These are phyloP conservation scores for Clausena lansium DNA, from an alignment of 345 rosid species.

Conservation along the genomic window DNA sequence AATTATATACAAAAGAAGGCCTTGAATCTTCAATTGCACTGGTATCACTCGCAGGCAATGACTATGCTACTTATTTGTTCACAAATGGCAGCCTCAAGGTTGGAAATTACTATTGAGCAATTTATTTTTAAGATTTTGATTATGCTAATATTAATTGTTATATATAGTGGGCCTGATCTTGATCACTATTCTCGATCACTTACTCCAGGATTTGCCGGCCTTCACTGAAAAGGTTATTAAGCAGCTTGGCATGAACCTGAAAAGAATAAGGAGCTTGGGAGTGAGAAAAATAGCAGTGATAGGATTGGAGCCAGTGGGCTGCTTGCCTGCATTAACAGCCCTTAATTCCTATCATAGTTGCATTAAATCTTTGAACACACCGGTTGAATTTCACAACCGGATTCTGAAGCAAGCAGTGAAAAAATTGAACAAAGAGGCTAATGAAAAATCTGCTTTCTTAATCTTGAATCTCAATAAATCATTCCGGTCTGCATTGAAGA, in stretches of 20 bases:
- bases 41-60: too few relatives aligned
- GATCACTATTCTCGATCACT: too few relatives aligned
- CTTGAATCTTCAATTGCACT: too few relatives aligned
- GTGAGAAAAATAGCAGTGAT: conserved; percentile 34
- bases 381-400: conserved; percentile 32
- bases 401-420: conserved; percentile 13
- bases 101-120: too few relatives aligned
- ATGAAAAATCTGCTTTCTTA: neutral
- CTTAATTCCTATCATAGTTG: conserved; percentile 27
- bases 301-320: conserved; percentile 27
- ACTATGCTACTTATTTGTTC: too few relatives aligned
- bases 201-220: conserved; percentile 14
- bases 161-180: too few relatives aligned
- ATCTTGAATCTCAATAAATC: conserved; percentile 32
- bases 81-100: too few relatives aligned
- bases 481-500: conserved; percentile 28
- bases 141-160: too few relatives aligned
- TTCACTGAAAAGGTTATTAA: conserved; percentile 15
- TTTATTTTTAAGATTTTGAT: too few relatives aligned
- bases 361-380: conserved; percentile 20
- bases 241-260: conserved; percentile 28
- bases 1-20: too few relatives aligned
- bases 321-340: conserved; percentile 30
- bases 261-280: conserved; percentile 29
- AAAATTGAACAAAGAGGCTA: conserved; percentile 17